Evolutionary conservation across 192 early-diverging fungal genomes (phyloP), one percentile per base, ranked within the genome.

Genomic region (Pilobolus umbonatus): DNA sequence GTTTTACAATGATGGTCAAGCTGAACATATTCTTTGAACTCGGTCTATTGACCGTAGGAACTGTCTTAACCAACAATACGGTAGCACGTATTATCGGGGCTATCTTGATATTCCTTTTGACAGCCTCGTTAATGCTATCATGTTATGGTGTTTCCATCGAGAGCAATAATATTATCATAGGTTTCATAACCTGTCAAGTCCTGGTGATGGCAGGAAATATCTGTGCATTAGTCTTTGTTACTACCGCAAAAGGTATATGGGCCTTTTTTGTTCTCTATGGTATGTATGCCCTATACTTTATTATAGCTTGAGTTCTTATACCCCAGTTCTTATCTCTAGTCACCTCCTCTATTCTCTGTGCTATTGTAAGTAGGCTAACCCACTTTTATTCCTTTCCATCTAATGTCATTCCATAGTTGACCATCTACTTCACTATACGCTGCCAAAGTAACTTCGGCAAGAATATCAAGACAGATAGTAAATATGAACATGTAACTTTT

Each of bases 1-100:
- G 35, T 15, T 60, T 60, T 17, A 35, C 48, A 15, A 28, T 60
- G 11, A 49, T 47, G 17, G 7, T 60, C 15, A 60, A 60, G 30
- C 30, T 60, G n/a, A 36, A 60, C 44, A 60, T 60, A n/a, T 60
- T 60, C 46, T 60, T 60, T 28, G 46, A 56, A 60, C 12, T 60
- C 7, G 28, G 35, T 17, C 12, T 54, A 12, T 2, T 54, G 35
- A 22, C 38, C 35, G 17, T 31, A 24, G 31, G 11, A 14, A 14
- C 32, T 19, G 25, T 25, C 14, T 15, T 34, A 19, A 21, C 52
- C 19, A 21, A 5, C 5, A 22, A 36, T 2, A 4, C 38, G 7
- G 15, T 22, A 2, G 9, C 19, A 24, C 2, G 8, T 6, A 11
- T 54, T 36, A 54, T 54, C 19, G 22, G 32, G 2, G 32, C 31